Conservation (phyloP, 441 rosid species). For the Populus hybrid region DNA sequence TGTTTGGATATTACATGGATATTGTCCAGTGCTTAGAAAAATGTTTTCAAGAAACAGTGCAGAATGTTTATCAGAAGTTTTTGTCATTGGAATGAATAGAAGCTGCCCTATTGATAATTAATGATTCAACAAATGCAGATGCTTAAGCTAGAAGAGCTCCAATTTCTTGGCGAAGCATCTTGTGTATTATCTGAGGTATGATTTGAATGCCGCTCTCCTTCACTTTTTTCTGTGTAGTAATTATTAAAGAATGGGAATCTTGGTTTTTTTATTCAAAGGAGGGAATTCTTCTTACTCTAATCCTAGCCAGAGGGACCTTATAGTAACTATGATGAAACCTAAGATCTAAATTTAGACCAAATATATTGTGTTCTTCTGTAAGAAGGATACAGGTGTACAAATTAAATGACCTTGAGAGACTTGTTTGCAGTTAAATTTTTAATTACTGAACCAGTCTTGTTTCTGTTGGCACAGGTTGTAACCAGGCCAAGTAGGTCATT, state of each 20-base stretch:
- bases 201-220: background rate
- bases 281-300: background rate
- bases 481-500: conserved; percentile 56
- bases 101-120: conserved; percentile 6
- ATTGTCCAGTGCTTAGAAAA: background rate
- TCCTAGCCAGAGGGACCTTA: background rate
- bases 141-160: conserved; percentile 91
- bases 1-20: background rate
- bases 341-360: background rate
- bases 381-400: background rate
- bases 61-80: background rate
- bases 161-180: conserved; percentile 85
- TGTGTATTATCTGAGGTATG: conserved; percentile 79
- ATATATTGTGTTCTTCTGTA: background rate
- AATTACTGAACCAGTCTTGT: background rate
- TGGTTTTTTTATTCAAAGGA: background rate
- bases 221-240: conserved; percentile 3
- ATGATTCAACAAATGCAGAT: conserved; percentile 44
- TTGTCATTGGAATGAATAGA: conserved; percentile 15
- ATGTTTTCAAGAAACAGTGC: background rate
- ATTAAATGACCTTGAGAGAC: background rate
- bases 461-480: conserved; percentile 50
- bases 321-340: background rate
- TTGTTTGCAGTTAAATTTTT: background rate
- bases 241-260: conserved; percentile 7